phyloP scores from a whole-genome alignment of 163 green algal species.

The Volvox carteri region DNA sequence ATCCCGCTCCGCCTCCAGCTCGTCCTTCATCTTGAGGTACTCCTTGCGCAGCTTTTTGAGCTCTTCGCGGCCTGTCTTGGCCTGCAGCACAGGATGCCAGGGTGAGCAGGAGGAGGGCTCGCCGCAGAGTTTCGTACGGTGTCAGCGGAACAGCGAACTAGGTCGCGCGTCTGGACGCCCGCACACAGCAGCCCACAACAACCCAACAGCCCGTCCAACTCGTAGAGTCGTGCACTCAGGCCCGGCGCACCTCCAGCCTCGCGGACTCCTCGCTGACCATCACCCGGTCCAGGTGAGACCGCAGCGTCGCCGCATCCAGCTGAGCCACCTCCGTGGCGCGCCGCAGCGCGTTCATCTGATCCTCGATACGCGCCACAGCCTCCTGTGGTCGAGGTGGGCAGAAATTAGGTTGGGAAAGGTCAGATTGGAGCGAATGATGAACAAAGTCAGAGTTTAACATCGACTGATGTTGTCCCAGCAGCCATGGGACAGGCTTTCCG shows the following conservation, averaged over 20 bases:
- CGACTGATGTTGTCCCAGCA: too few relatives aligned
- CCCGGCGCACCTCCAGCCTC: slow-evolving; percentile 44
- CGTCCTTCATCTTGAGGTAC: slow-evolving; percentile 62
- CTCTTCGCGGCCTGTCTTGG: slow-evolving; percentile 68
- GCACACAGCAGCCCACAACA: too few relatives aligned
- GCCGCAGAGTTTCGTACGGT: too few relatives aligned
- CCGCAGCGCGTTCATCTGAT: slow-evolving; percentile 56
- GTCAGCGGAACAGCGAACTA: too few relatives aligned
- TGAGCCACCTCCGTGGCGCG: slow-evolving; percentile 52
- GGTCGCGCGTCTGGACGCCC: too few relatives aligned
- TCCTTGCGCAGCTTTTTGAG: slow-evolving; percentile 68
- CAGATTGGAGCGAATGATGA: too few relatives aligned
- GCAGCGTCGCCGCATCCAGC: slow-evolving; percentile 56
- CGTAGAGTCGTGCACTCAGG: neutral
- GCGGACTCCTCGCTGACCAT: slow-evolving; percentile 51
- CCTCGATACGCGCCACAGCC: slow-evolving; percentile 62
- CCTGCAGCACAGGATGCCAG: slow-evolving; percentile 30
- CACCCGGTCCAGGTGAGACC: slow-evolving; percentile 47
- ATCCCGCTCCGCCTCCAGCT: slow-evolving; percentile 60
- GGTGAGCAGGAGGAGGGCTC: too few relatives aligned
- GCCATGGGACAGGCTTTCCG: too few relatives aligned
- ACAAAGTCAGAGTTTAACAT: too few relatives aligned
- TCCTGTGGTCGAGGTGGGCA: slow-evolving; percentile 34
- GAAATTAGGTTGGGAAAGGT: neutral
- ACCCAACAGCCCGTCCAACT: too few relatives aligned